These are phyloP conservation scores for Agrostemma githago DNA, from an alignment of 148 eudicot species.

Conservation along the genomic window DNA sequence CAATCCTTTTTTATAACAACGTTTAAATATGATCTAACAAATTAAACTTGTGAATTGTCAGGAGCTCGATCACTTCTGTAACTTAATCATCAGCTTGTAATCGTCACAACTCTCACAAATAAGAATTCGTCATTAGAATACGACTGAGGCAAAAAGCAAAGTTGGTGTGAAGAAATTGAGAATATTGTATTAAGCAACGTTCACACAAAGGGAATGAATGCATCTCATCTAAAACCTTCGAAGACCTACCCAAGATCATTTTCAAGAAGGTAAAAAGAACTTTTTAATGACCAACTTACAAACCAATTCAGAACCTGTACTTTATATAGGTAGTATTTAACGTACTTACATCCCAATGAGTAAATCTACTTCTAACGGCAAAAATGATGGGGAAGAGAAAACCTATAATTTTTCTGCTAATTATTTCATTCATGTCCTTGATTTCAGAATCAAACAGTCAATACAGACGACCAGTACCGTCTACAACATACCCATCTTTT, in stretches of 20 bases:
- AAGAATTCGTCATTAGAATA: too few relatives aligned
- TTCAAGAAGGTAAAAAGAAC: constrained; percentile 24
- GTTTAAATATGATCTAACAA: too few relatives aligned
- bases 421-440: constrained; percentile 30
- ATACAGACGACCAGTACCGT: constrained; percentile 13
- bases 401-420: not conserved
- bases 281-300: constrained; percentile 36
- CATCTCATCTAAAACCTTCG: constrained; percentile 23
- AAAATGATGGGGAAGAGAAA: constrained; percentile 33
- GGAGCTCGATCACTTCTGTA: too few relatives aligned
- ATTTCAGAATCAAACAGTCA: constrained; percentile 31
- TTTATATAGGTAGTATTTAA: constrained; percentile 26
- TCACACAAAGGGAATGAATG: constrained; percentile 45
- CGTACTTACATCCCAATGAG: not conserved
- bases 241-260: constrained; percentile 25
- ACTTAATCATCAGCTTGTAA: too few relatives aligned
- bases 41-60: too few relatives aligned
- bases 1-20: too few relatives aligned
- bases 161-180: too few relatives aligned
- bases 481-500: constrained; percentile 17
- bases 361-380: constrained; percentile 4
- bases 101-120: too few relatives aligned
- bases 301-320: constrained; percentile 32
- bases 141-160: too few relatives aligned
- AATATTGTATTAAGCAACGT: not conserved